Conservation (phyloP, 2,329 filamentous ascomycete genomes). For the Fusarium sp. region DNA sequence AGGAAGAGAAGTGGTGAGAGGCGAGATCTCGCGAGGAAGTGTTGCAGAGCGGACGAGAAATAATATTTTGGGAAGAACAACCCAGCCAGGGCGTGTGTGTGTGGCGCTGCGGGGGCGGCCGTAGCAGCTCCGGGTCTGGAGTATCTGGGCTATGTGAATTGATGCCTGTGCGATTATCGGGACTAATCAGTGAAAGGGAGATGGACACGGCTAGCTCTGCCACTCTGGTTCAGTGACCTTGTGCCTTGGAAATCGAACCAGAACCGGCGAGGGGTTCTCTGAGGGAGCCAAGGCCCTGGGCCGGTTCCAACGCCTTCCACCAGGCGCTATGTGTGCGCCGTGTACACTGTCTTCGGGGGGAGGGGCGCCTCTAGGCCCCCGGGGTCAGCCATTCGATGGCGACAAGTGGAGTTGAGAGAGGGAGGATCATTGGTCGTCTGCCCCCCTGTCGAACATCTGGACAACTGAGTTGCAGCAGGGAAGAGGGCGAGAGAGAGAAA, state of each 20-base stretch:
- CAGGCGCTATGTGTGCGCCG: conserved; percentile 36
- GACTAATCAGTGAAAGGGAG: conserved; percentile 45
- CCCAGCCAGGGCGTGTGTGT: conserved; percentile 50
- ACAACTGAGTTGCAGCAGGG: conserved; percentile 45
- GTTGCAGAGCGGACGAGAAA: conserved; percentile 55
- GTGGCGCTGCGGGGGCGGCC: conserved; percentile 49
- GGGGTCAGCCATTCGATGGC: conserved; percentile 41
- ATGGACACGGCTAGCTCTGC: conserved; percentile 22
- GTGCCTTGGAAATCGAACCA: conserved; percentile 43
- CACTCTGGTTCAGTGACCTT: conserved; percentile 33
- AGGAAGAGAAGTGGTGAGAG: conserved; percentile 45
- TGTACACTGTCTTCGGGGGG: conserved; percentile 25
- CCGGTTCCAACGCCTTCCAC: conserved; percentile 51
- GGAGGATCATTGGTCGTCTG: conserved; percentile 39
- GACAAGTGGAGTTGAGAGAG: conserved; percentile 39
- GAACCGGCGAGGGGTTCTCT: conserved; percentile 37
- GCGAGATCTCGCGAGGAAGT: conserved; percentile 45
- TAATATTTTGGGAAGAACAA: conserved; percentile 59
- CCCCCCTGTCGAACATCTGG: conserved; percentile 44
- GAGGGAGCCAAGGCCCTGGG: conserved; percentile 46
- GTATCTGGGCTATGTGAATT: conserved; percentile 49
- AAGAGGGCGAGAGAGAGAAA: conserved; percentile 26
- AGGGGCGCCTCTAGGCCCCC: conserved; percentile 19
- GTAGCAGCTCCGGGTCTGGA: conserved; percentile 44
- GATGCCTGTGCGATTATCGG: conserved; percentile 54